Evolutionary conservation across 164 flowering plant genomes (phyloP).

Genomic region (Chimonanthus praecox): DNA sequence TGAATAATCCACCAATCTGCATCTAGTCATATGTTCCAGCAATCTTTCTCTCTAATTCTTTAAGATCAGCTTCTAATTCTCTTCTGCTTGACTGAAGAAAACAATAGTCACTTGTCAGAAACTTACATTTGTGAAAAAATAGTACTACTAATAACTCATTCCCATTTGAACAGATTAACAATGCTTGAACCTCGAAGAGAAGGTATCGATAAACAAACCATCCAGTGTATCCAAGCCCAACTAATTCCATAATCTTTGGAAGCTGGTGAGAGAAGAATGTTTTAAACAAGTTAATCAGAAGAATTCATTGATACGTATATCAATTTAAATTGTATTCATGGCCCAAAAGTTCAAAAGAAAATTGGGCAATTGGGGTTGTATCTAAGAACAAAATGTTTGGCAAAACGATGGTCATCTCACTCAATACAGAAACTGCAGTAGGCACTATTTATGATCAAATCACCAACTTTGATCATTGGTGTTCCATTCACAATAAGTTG

Average conservation of each 20-base stretch:
- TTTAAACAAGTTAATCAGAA: background rate
- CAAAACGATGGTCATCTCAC: no score
- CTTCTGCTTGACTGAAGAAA: slow-evolving; percentile 79
- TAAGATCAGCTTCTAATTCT: slow-evolving; percentile 81
- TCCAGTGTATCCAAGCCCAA: slow-evolving; percentile 95
- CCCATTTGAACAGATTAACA: background rate
- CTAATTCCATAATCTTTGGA: slow-evolving; percentile 92
- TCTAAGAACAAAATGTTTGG: background rate
- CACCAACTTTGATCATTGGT: background rate
- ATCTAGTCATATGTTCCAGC: slow-evolving; percentile 50
- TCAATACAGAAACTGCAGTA: no score
- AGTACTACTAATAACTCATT: no score
- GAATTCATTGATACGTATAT: background rate
- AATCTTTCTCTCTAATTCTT: slow-evolving; percentile 89
- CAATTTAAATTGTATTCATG: background rate
- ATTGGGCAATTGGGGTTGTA: background rate
- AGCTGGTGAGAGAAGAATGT: slow-evolving; percentile 43
- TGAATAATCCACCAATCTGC: background rate
- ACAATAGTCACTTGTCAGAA: background rate
- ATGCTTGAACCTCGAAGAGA: slow-evolving; percentile 73
- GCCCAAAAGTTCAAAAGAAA: no score
- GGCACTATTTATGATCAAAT: background rate
- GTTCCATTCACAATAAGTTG: background rate
- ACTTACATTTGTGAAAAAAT: background rate
- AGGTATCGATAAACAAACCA: slow-evolving; percentile 98